phyloP scores from a whole-genome alignment of 805 yeast species.

The Hanseniaspora singularis region DNA sequence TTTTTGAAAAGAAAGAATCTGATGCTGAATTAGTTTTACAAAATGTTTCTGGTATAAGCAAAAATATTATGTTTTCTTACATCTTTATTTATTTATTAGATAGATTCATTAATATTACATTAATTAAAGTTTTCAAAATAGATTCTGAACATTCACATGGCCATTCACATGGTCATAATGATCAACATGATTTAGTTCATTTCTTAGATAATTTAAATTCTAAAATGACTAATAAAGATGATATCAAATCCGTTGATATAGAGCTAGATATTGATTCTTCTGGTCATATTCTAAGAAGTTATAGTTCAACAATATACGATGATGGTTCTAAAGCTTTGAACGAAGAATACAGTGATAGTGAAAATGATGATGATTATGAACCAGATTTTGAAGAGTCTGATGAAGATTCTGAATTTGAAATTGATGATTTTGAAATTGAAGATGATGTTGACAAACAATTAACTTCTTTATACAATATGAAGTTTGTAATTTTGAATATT shows the following conservation, averaged over 20 bases:
- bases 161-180: conserved; percentile 1
- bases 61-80: conserved; percentile 13
- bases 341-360: conserved; percentile 2
- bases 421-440: conserved; percentile 6
- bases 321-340: not conserved
- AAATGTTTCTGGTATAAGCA: conserved; percentile 3
- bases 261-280: conserved; percentile 9
- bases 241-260: conserved; percentile 7
- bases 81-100: conserved; percentile 4
- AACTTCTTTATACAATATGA: conserved; percentile 3
- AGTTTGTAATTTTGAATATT: conserved; percentile 4
- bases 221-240: not conserved
- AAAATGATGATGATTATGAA: not conserved
- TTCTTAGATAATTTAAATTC: conserved; percentile 1
- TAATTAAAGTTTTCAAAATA: conserved; percentile 1
- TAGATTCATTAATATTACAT: conserved; percentile 5
- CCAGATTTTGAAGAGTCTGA: not conserved
- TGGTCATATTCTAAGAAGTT: conserved; percentile 7
- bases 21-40: not conserved
- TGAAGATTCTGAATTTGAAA: conserved; percentile 2
- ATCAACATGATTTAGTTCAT: not conserved
- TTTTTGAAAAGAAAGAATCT: not conserved
- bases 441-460: not conserved
- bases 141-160: conserved; percentile 1
- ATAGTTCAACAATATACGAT: conserved; percentile 3